Evolutionary conservation across 2,329 filamentous ascomycete genomes (phyloP).

Genomic region (Xylariaceae sp.): DNA sequence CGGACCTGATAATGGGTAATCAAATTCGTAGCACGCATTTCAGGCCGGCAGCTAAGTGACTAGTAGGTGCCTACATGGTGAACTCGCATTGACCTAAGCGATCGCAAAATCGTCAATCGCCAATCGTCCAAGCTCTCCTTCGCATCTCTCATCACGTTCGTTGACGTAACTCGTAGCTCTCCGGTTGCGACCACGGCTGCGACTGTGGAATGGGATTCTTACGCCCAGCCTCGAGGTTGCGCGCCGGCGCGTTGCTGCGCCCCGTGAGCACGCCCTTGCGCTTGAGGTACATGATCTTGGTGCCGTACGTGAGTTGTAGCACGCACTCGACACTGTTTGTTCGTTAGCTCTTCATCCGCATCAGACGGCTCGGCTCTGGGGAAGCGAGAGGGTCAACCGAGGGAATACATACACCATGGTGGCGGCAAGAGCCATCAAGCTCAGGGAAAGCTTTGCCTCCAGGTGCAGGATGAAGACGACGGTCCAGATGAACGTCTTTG

Average conservation of each 20-base stretch:
- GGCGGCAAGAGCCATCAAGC: background rate
- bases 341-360: no score
- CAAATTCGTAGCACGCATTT: no score
- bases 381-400: background rate
- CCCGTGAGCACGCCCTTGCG: slow-evolving; percentile 16
- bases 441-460: slow-evolving; percentile 6
- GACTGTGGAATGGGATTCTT: background rate
- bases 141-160: no score
- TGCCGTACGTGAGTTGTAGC: slow-evolving; percentile 19
- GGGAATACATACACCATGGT: background rate
- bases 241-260: slow-evolving; percentile 16
- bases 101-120: no score
- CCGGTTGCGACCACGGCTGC: no score
- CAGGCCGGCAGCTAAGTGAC: no score
- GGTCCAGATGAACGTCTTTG: slow-evolving; percentile 19
- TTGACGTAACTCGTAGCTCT: no score
- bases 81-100: no score
- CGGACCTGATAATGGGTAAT: no score
- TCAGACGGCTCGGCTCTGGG: no score
- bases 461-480: slow-evolving; percentile 16
- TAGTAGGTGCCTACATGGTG: no score
- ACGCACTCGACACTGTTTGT: slow-evolving; percentile 5
- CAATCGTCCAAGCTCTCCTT: no score
- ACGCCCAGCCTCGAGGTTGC: slow-evolving; percentile 5
- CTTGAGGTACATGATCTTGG: slow-evolving; percentile 19